These are phyloP conservation scores for Lachancea meyersii DNA, from an alignment of 805 yeast genomes.

Conservation along the genomic window DNA sequence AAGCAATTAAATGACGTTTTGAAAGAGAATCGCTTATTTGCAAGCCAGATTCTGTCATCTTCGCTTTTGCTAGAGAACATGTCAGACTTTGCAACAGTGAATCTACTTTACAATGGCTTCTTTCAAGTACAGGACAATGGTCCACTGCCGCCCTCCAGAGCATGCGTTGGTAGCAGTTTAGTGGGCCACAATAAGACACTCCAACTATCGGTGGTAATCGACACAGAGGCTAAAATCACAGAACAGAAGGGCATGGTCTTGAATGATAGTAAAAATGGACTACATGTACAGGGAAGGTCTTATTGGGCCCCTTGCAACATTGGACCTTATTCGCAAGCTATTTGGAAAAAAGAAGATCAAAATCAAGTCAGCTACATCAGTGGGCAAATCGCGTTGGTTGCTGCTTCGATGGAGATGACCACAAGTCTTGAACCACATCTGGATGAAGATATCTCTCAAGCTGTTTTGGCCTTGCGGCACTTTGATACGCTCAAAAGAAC, in stretches of 20 bases:
- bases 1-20: slow-evolving; percentile 36
- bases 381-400: slow-evolving; percentile 87
- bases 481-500: slow-evolving; percentile 55
- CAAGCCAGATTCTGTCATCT: slow-evolving; percentile 50
- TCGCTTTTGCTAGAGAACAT: slow-evolving; percentile 57
- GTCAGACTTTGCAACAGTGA: slow-evolving; percentile 56
- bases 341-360: slow-evolving; percentile 38
- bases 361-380: slow-evolving; percentile 58
- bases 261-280: slow-evolving; percentile 47
- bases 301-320: slow-evolving; percentile 99
- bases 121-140: slow-evolving; percentile 38
- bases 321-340: slow-evolving; percentile 93
- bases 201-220: slow-evolving; percentile 56
- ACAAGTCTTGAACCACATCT: background rate
- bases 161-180: slow-evolving; percentile 64
- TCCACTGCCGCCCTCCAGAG: slow-evolving; percentile 81
- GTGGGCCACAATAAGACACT: slow-evolving; percentile 23
- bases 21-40: slow-evolving; percentile 25
- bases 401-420: slow-evolving; percentile 55
- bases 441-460: slow-evolving; percentile 27
- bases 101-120: slow-evolving; percentile 48
- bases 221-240: slow-evolving; percentile 19
- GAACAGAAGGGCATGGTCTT: slow-evolving; percentile 2
- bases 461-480: slow-evolving; percentile 66
- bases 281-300: slow-evolving; percentile 88